Base-by-base conservation (phyloP, 208 protist genomes). In the Acanthamoeba sp. region DNA sequence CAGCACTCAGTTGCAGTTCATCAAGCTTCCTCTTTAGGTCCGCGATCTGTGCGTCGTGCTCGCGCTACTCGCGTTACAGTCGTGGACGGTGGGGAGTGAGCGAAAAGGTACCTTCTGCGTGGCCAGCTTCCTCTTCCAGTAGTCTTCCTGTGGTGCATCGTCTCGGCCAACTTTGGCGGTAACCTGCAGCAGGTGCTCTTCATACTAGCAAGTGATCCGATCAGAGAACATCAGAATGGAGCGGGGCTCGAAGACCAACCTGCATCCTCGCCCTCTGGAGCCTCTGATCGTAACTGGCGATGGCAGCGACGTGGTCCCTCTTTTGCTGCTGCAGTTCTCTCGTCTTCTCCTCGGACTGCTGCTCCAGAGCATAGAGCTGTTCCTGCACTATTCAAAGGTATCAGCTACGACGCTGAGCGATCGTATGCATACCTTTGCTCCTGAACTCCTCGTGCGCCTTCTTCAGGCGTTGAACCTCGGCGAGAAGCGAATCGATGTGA, bases 221-320 rank as follows among this genome's bases (percentile, higher is more conserved):
- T 6, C 20, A n/a, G 14, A 29, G 48, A 9, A 16, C 7, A 20
- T 52, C 10, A 16, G 48, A 9, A 0, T 12, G 48, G 18, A 14
- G 45, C 45, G 3, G 45, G 45, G 45, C 45, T 52, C 14, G 48
- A 22, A 7, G 55, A 62, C 55, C 14, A 29, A 76, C 66, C 36
- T 76, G 66, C 66, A 76, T 76, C 16, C 66, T 18, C 0, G 66
- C 66, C 20, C 40, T 76, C 36, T 40, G 66, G 1, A 76, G 66
- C 34, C 66, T 34, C 36, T 76, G 66, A 20, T 76, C 66, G n/a
- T 32, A 32, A 7, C 22, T 38, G 32, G 29, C 66, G 36, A 76
- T 76, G 22, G 66, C n/a, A 24, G 66, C 66, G n/a, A 32, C 66
- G 66, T 76, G 66, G 29, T 76, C 66, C n/a, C 66, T 76, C n/a